A percentile compares a stretch with the other conserved stretches of the same genome.
Conservation (phyloP, 1,284 basidiomycete genomes). For the Trichosporon sp. region DNA sequence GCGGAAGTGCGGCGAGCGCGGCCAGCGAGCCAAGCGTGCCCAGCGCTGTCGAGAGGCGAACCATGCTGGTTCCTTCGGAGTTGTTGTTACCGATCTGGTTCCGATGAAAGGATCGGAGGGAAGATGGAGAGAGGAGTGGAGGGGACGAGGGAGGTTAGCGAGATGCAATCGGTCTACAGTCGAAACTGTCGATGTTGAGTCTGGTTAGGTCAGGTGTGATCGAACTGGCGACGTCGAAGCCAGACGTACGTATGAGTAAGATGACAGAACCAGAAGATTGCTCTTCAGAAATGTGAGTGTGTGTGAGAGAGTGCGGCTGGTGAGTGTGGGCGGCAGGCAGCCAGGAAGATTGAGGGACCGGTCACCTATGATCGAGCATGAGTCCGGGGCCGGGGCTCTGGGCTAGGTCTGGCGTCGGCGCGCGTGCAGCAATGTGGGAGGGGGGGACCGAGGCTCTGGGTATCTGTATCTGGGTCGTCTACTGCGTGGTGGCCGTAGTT, state of each 20-base stretch:
- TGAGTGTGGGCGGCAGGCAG: neutral
- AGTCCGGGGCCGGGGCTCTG: too few relatives aligned
- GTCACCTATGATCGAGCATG: too few relatives aligned
- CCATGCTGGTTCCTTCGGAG: neutral
- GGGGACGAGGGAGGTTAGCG: neutral
- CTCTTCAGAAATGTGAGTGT: neutral
- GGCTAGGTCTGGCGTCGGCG: too few relatives aligned
- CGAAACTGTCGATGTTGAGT: neutral
- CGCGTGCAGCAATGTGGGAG: neutral
- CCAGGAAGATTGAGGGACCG: too few relatives aligned
- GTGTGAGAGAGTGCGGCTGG: neutral
- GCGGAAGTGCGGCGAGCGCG: neutral
- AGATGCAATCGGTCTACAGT: too few relatives aligned
- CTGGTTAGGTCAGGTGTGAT: too few relatives aligned
- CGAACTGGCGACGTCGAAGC: neutral
- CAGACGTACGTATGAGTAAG: neutral
- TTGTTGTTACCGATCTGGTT: too few relatives aligned
- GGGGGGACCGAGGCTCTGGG: neutral
- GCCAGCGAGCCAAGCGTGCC: neutral
- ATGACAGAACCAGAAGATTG: neutral
- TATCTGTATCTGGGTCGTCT: neutral
- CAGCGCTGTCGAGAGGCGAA: neutral
- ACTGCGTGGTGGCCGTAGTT: neutral
- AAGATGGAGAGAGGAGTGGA: neutral
- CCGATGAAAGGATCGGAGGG: too few relatives aligned